Base-by-base conservation (phyloP, 257 asterid species). In the Capsicum chinense region DNA sequence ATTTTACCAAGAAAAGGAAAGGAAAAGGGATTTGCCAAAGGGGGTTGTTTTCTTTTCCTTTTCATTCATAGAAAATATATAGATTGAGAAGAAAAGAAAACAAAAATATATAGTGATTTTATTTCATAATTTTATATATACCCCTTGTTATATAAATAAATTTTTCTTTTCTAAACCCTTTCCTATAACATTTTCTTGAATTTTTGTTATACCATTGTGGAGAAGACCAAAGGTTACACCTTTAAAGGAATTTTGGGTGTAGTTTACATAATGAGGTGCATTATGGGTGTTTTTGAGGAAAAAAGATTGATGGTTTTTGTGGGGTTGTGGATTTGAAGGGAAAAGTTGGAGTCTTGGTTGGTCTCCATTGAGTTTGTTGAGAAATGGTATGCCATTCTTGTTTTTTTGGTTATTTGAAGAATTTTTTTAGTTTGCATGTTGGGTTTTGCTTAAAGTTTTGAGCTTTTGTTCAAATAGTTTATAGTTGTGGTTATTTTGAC, bases 371-470 rank as follows among this genome's bases (percentile, higher is more conserved):
- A 47, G 50, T 81, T 80, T 59, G 37, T 74, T 82, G 58, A 73
- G 83, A 83, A 73, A 88, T 85, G 88, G 90, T 88, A 82, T 85
- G 47, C 3, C 52, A 69, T 82, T 33, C 81, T 79, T 78, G 82
- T 7, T 76, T 26, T 9, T 9, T 52, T 39, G 44, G 3, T 39
- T 39, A 3, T 39, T 21, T 50, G 62, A 74, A 13, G 62, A 76
- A 21, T 76, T 76, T 76, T 12, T 15, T 14, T 78, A 78, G 82
- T 54, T 54, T 78, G 64, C 82, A 78, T 78, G 82, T 78, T 54
- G 50, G 62, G 15, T 54, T 78, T 78, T 52, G 82, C 82, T 78
- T 54, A 78, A 26, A 15, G 47, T 54, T 78, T 76, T 78, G 48
- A 50, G 62, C 47, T 78, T 78, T 33, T 52, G 33, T 54, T 78